Conservation (phyloP, 2,329 filamentous ascomycete genomes). For the Metarhizium robertsii region DNA sequence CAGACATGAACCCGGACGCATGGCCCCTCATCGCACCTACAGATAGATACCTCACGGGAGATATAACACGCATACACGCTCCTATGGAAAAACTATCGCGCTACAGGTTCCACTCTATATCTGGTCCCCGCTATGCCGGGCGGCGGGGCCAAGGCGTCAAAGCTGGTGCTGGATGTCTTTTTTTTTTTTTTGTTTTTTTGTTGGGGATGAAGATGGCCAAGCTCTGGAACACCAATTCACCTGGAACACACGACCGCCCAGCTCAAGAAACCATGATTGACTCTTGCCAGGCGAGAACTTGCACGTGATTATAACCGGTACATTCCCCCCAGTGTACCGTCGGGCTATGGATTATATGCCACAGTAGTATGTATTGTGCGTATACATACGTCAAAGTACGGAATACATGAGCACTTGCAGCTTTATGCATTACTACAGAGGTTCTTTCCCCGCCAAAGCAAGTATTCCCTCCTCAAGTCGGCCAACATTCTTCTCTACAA, state of each 20-base stretch:
- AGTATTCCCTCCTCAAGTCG: too few relatives aligned
- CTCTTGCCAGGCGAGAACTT: neutral
- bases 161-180: neutral
- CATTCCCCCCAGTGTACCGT: too few relatives aligned
- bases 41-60: neutral
- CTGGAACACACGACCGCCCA: neutral
- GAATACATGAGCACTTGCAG: too few relatives aligned
- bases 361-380: too few relatives aligned
- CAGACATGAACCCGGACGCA: neutral
- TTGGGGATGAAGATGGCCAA: neutral
- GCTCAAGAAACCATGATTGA: neutral
- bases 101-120: neutral
- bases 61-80: neutral
- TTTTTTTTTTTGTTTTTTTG: constrained; percentile 1
- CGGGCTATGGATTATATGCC: too few relatives aligned
- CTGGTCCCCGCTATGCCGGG: neutral
- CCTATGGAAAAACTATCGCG: neutral
- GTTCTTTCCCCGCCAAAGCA: neutral
- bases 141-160: neutral
- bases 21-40: neutral
- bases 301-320: too few relatives aligned
- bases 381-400: too few relatives aligned
- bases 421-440: too few relatives aligned
- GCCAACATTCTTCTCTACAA: too few relatives aligned
- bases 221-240: neutral